phyloP scores from a whole-genome alignment of 176 grass and related monocot genomes.

The Hsuehochloa calcarea region DNA sequence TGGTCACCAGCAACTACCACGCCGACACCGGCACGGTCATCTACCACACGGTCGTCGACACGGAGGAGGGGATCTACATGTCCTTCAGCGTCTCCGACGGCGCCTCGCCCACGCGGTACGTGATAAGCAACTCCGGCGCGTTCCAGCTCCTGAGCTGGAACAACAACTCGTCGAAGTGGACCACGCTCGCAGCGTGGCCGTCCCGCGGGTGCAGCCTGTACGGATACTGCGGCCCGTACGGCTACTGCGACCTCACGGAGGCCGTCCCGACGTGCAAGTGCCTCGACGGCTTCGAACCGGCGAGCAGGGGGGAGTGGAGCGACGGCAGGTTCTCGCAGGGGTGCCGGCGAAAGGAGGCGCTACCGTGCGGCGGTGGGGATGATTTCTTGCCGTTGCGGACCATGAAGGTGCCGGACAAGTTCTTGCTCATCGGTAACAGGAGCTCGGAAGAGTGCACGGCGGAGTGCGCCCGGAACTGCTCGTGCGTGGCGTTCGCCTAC shows the following conservation, averaged over 20 bases:
- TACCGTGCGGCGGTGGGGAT: constrained; percentile 4
- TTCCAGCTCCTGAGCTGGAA: constrained; percentile 13
- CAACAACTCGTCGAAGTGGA: background rate
- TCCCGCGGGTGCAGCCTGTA: constrained; percentile 24
- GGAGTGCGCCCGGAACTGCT: constrained; percentile 48
- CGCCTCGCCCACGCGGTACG: constrained; percentile 23
- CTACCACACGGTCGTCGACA: background rate
- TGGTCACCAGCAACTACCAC: background rate
- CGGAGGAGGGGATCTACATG: constrained; percentile 5
- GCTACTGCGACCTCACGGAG: constrained; percentile 32
- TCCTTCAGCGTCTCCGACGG: background rate
- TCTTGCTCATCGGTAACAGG: constrained; percentile 2
- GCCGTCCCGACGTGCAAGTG: constrained; percentile 37
- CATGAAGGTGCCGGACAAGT: constrained; percentile 54
- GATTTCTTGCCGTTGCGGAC: constrained; percentile 29
- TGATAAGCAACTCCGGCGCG: constrained; percentile 22
- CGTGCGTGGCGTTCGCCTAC: constrained; percentile 64
- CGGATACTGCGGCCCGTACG: constrained; percentile 36
- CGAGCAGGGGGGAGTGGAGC: background rate
- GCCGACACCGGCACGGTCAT: background rate
- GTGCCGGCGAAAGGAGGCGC: constrained; percentile 36
- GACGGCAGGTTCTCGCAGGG: constrained; percentile 1
- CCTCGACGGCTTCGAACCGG: constrained; percentile 41
- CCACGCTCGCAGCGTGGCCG: background rate
- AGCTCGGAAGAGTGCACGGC: constrained; percentile 42